Conservation (phyloP, 2,329 filamentous ascomycete genomes). For the Epicoccum nigrum region DNA sequence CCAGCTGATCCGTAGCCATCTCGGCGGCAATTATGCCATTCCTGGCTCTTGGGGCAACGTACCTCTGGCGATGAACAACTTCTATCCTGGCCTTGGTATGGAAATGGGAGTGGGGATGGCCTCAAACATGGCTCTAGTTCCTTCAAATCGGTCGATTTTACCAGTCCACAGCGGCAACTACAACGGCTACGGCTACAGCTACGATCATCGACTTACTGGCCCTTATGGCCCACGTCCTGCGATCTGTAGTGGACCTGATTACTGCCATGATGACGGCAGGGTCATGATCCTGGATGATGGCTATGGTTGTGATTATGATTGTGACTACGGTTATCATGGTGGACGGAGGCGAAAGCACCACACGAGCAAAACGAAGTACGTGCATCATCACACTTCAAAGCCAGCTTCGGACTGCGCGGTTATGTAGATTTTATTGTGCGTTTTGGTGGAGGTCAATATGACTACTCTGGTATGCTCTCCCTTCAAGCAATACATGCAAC, state of each 20-base stretch:
- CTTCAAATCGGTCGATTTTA: slow-evolving; percentile 18
- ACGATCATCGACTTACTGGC: slow-evolving; percentile 31
- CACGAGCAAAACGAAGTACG: slow-evolving; percentile 25
- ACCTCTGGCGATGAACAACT: slow-evolving; percentile 20
- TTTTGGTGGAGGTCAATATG: too few species aligned
- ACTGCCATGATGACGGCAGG: slow-evolving; percentile 1
- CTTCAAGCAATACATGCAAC: too few species aligned
- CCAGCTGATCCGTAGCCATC: slow-evolving; percentile 36
- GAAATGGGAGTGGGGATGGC: background rate
- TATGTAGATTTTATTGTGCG: slow-evolving; percentile 19
- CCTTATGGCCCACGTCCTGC: slow-evolving; percentile 20
- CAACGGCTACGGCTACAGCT: slow-evolving; percentile 22
- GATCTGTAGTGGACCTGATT: slow-evolving; percentile 7
- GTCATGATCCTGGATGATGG: slow-evolving; percentile 11
- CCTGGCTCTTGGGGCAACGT: slow-evolving; percentile 36
- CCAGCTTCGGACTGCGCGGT: slow-evolving; percentile 29
- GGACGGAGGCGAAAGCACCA: slow-evolving; percentile 20
- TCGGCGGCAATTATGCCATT: slow-evolving; percentile 34
- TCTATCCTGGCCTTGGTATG: slow-evolving; percentile 3
- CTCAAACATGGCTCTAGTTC: slow-evolving; percentile 2
- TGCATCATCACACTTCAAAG: slow-evolving; percentile 27
- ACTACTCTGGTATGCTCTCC: too few species aligned
- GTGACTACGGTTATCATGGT: slow-evolving; percentile 4
- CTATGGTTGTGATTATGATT: slow-evolving; percentile 4
- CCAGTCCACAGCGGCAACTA: slow-evolving; percentile 18